Base-by-base conservation (phyloP, 106 monocot species). In the Dendrobium chrysotoxum region DNA sequence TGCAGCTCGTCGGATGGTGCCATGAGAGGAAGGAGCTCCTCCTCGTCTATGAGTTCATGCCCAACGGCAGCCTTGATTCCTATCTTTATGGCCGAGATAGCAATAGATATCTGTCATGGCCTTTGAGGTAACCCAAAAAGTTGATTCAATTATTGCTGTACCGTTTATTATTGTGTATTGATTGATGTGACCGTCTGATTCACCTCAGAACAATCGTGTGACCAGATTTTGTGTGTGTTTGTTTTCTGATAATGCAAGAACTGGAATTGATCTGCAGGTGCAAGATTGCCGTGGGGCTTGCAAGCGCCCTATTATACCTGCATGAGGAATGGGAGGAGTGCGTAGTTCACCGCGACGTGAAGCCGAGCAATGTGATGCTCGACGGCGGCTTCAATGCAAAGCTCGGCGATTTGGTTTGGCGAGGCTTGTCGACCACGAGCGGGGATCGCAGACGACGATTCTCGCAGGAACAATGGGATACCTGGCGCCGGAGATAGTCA, bases 261-360 rank as follows among this genome's bases (percentile, higher is more conserved):
- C 50, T 50, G 50, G 50, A 50, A 50, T 13, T 50, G 50, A 50
- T 50, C 50, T 12, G 28, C 76, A 80, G 91, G 70, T 83, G 79
- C 72, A 85, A 85, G 45, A 79, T 89, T 18, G 85, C 76, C 1
- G 57, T 83, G 6, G 86, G 86, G 15, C 66, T 91, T 26, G 91
- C 87, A 0, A 83, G 83, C 16, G 86, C 89, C 1, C 53, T 91
- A 54, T 83, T 91, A 53, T 91, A 91, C 73, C 87, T 91, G 2
- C 91, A 91, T 31, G 89, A 91, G 77, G 89, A 87, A 55, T 87
- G 86, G 81, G 83, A 83, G 76, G 83, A 81, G 13, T 89, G 86
- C 72, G 84, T 89, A 18, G 83, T 91, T 38, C 91, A 89, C 44
- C 61, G 91, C 4, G 82, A 82, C 23, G 17, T 82, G 42, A 82